Conservation (phyloP, 2,329 filamentous ascomycete genomes). For the Colletotrichum simmondsii region DNA sequence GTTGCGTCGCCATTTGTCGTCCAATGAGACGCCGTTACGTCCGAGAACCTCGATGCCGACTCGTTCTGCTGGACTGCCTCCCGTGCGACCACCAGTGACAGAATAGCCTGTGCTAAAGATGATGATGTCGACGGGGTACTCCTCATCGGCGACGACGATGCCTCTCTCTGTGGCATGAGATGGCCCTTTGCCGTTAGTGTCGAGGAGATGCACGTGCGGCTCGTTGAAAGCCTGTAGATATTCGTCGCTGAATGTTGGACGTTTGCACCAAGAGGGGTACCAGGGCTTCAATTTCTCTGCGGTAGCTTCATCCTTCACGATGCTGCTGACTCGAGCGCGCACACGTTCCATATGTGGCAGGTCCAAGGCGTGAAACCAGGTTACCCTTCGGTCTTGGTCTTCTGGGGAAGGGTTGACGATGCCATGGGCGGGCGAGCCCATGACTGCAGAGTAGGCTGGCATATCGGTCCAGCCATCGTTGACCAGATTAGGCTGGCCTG, state of each 20-base stretch:
- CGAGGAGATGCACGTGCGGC: slow-evolving; percentile 65
- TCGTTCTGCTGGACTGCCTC: slow-evolving; percentile 31
- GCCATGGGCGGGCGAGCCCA: slow-evolving; percentile 40
- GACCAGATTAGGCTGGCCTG: slow-evolving; percentile 51
- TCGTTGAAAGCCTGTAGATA: slow-evolving; percentile 69
- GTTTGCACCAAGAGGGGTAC: slow-evolving; percentile 72
- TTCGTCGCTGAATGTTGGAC: slow-evolving; percentile 69
- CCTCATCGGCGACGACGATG: slow-evolving; percentile 55
- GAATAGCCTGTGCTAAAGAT: slow-evolving; percentile 35
- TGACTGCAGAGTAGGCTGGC: slow-evolving; percentile 49
- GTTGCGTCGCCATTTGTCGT: slow-evolving; percentile 34
- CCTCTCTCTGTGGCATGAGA: slow-evolving; percentile 61
- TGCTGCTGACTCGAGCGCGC: slow-evolving; percentile 55
- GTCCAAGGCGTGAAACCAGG: slow-evolving; percentile 35
- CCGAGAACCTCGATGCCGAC: slow-evolving; percentile 27
- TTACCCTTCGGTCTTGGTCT: slow-evolving; percentile 50
- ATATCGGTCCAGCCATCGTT: slow-evolving; percentile 59
- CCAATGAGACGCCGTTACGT: slow-evolving; percentile 27
- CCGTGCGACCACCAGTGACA: neutral
- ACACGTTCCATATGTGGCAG: slow-evolving; percentile 51
- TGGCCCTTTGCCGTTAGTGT: slow-evolving; percentile 45
- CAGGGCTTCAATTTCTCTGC: slow-evolving; percentile 66
- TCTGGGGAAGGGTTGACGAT: neutral
- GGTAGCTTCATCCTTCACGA: slow-evolving; percentile 60
- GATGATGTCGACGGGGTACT: slow-evolving; percentile 55